Percentiles rank a stretch among this genome's conserved stretches.
Evolutionary conservation across 257 asterid genomes (phyloP).

Genomic region (Dorcoceras hygrometricum): DNA sequence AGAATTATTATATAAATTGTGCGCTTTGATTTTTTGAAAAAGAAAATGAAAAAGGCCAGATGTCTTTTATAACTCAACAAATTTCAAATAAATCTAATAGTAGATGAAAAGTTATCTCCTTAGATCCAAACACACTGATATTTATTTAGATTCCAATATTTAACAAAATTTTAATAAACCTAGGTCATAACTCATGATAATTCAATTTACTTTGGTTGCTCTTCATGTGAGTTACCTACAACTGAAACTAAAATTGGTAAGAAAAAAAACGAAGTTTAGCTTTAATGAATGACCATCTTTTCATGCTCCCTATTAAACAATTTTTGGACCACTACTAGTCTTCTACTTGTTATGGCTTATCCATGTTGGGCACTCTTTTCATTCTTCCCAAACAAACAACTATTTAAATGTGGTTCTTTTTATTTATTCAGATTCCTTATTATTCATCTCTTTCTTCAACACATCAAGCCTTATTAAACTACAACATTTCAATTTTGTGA

Average conservation of each 20-base stretch:
- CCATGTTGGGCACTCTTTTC: background rate
- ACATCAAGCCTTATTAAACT: too few relatives aligned
- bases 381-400: background rate
- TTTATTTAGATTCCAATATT: too few relatives aligned
- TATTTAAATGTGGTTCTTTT: background rate
- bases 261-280: background rate
- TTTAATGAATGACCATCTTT: background rate
- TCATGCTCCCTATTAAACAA: background rate
- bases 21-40: too few relatives aligned
- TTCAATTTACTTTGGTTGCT: background rate
- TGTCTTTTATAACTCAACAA: too few relatives aligned
- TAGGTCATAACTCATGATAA: too few relatives aligned
- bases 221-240: background rate
- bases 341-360: background rate
- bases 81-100: too few relatives aligned
- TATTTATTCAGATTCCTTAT: conserved; percentile 18
- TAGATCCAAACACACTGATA: too few relatives aligned
- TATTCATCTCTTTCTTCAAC: background rate
- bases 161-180: too few relatives aligned
- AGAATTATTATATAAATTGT: too few relatives aligned
- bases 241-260: too few relatives aligned
- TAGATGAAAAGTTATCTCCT: too few relatives aligned
- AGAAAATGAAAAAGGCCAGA: too few relatives aligned
- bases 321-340: background rate
- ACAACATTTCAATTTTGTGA: background rate